A percentile compares a stretch with the other conserved stretches of the same genome.
These are phyloP conservation scores for Aspergillus ochraceoroseus DNA, from an alignment of 2,329 filamentous ascomycete genomes.

Conservation along the genomic window DNA sequence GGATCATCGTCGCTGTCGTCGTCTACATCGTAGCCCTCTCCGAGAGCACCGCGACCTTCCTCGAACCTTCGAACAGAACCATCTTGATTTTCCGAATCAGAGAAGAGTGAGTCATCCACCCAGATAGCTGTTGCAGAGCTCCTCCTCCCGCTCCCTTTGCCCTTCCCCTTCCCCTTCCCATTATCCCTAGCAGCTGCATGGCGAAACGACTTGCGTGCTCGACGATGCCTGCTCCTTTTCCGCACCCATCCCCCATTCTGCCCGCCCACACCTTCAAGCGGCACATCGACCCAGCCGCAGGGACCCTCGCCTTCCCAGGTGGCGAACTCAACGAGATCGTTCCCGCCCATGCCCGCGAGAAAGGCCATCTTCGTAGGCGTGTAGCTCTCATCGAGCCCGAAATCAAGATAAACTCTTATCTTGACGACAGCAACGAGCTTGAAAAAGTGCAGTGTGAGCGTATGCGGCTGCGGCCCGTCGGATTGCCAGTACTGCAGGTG, in stretches of 20 bases:
- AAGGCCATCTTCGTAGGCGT: conserved; percentile 91
- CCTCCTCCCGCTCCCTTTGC: conserved; percentile 20
- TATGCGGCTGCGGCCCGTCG: conserved; percentile 61
- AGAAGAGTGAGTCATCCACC: conserved; percentile 16
- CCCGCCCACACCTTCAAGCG: conserved; percentile 59
- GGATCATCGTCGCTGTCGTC: conserved; percentile 30
- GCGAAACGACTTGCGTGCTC: conserved; percentile 3
- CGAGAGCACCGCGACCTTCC: conserved; percentile 28
- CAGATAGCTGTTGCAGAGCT: conserved; percentile 14
- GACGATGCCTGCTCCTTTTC: conserved; percentile 19
- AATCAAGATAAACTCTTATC: conserved; percentile 65
- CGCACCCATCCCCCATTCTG: conserved; percentile 31
- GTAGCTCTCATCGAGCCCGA: conserved; percentile 89
- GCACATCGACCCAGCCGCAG: conserved; percentile 85
- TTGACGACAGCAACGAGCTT: conserved; percentile 50
- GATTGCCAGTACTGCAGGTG: conserved; percentile 61
- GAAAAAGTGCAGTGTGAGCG: conserved; percentile 59
- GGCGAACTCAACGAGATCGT: conserved; percentile 84
- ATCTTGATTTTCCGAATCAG: conserved; percentile 14
- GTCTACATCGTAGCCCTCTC: conserved; percentile 24
- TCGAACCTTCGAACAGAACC: conserved; percentile 10
- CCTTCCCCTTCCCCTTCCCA: too few relatives aligned
- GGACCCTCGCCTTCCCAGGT: conserved; percentile 73
- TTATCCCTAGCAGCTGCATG: too few relatives aligned
- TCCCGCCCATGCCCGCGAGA: conserved; percentile 81